Evolutionary conservation across 306 rosid genomes (phyloP), one percentile per base, ranked within the genome.

Genomic region (Fragaria vesca): DNA sequence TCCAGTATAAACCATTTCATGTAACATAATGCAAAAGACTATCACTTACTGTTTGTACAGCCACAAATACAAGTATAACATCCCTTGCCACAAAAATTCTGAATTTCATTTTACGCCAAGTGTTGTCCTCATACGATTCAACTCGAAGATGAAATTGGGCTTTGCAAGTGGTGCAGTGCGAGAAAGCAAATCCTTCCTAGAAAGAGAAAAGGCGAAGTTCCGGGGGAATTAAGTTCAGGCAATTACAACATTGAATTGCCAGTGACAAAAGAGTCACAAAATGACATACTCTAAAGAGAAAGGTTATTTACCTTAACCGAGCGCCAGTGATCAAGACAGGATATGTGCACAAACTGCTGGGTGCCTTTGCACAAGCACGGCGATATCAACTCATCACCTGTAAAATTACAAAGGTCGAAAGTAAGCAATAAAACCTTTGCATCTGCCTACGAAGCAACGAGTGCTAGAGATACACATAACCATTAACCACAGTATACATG

Each of bases 301-400:
- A 69, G 77, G n/a, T 9, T 66, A 68, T 66, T 74, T 80, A 90
- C 99, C 90, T 93, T 96, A 51, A 96, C 91, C 7, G 99, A 96
- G 81, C 99, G 99, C 99, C 99, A 96, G 85, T 96, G 99, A 83
- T 96, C 99, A 81, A 96, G 99, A 78, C 99, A 96, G 24, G 92
- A 87, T 51, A 96, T 97, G 79, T 96, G 99, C 76, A 96, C 99
- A 89, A 96, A 96, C 83, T 96, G 99, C 84, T 96, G 99, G 51
- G 99, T 96, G 79, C 99, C 99, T 87, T 96, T 96, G 92, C 99
- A 96, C 96, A 90, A 88, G 92, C 99, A 96, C 12, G 99, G 99
- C 21, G 99, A 96, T 78, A 96, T 96, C 90, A 96, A 80, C 50
- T 87, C 98, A 80, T 96, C 98, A 70, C 84, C 99, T 96, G 76